These are phyloP conservation scores for Microcyclosporella mali DNA, from an alignment of 2,329 filamentous ascomycete species.

Conservation along the genomic window DNA sequence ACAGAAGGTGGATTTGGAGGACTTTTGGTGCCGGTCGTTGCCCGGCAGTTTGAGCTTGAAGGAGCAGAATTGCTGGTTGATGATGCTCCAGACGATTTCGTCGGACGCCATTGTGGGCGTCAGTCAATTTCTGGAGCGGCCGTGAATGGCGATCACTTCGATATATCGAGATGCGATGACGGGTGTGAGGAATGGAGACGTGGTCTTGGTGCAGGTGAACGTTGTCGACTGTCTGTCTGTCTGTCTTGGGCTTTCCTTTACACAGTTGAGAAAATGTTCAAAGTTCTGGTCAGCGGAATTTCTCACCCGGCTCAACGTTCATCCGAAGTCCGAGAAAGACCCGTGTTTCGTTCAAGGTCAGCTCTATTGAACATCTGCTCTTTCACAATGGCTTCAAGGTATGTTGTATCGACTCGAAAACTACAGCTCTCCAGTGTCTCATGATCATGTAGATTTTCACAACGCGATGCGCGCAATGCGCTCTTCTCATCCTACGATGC, in stretches of 20 bases:
- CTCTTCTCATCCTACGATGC: constrained; percentile 37
- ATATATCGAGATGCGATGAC: no score
- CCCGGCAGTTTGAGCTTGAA: constrained; percentile 73
- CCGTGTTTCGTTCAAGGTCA: no score
- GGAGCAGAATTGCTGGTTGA: constrained; percentile 90
- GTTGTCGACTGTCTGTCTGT: no score
- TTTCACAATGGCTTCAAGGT: constrained; percentile 10
- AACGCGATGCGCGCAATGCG: constrained; percentile 36
- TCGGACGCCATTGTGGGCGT: constrained; percentile 67
- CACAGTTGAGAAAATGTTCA: no score
- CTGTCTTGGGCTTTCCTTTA: no score
- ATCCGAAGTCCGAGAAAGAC: no score
- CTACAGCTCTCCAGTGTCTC: neutral
- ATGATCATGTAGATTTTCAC: constrained; percentile 19
- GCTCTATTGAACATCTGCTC: neutral
- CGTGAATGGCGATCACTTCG: no score
- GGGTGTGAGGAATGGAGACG: no score
- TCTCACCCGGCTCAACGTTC: no score
- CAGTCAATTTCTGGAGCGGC: neutral
- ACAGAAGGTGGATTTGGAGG: constrained; percentile 88
- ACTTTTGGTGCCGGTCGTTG: constrained; percentile 45
- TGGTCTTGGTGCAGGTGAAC: no score
- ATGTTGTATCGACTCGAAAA: neutral
- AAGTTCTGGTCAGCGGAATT: no score
- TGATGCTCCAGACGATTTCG: constrained; percentile 96